Conservation (phyloP, 768 basidiomycete species). For the Auricularia sp. region DNA sequence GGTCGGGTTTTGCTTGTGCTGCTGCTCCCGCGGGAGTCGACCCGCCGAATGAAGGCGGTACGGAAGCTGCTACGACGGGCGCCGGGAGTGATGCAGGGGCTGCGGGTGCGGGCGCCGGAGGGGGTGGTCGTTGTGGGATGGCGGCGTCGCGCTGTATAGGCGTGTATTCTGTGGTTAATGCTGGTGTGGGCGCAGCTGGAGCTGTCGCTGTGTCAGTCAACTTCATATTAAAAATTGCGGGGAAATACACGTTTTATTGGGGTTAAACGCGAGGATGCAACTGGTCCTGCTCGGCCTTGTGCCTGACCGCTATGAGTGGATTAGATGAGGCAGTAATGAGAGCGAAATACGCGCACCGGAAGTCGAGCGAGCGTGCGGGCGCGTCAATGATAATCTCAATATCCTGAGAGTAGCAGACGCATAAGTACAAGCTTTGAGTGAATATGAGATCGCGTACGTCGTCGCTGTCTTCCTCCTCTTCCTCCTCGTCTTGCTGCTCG, state of each 20-base stretch:
- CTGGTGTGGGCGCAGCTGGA: slow-evolving; percentile 29
- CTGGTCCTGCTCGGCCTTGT: no score
- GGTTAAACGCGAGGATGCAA: not conserved
- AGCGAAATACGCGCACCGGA: slow-evolving; percentile 38
- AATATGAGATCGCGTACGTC: slow-evolving; percentile 25
- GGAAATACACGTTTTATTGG: slow-evolving; percentile 8
- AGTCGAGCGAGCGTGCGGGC: slow-evolving; percentile 58
- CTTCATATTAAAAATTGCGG: not conserved
- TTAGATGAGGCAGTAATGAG: not conserved
- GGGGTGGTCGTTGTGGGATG: slow-evolving; percentile 11
- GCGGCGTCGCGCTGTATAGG: slow-evolving; percentile 47
- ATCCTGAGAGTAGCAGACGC: slow-evolving; percentile 35
- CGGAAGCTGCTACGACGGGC: slow-evolving; percentile 11
- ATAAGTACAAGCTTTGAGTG: no score
- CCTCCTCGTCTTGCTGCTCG: slow-evolving; percentile 26
- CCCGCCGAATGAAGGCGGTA: no score
- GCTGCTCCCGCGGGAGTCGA: not conserved
- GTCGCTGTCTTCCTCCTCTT: slow-evolving; percentile 31
- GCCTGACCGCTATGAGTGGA: no score
- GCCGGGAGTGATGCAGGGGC: slow-evolving; percentile 12
- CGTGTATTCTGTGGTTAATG: slow-evolving; percentile 76
- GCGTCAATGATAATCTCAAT: slow-evolving; percentile 89
- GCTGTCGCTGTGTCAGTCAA: slow-evolving; percentile 18
- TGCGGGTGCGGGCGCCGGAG: slow-evolving; percentile 18
- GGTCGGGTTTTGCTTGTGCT: not conserved